Evolutionary conservation across 139 green algal species (phyloP).

Genomic region (Chlamydomonas sphaeroides): DNA sequence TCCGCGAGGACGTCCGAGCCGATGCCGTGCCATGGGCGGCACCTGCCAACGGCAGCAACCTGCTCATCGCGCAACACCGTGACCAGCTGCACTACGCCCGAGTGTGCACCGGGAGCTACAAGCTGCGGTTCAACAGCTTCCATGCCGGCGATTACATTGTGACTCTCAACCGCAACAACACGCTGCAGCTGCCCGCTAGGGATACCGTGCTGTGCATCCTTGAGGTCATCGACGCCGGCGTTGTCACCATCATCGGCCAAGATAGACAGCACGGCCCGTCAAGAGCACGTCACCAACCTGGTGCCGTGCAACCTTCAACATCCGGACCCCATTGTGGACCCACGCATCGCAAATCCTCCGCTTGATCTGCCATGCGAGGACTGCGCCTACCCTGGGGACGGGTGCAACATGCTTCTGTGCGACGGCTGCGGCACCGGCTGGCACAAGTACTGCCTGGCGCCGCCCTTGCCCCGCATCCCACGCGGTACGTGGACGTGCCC

Average conservation of each 20-base stretch:
- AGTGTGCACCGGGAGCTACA: conserved; percentile 14
- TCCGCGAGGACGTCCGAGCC: no score
- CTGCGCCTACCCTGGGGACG: conserved; percentile 19
- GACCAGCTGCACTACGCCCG: conserved; percentile 25
- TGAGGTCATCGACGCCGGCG: background rate
- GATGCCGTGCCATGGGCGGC: no score
- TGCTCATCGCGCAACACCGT: conserved; percentile 44
- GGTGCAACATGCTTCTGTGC: conserved; percentile 46
- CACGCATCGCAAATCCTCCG: background rate
- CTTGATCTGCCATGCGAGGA: background rate
- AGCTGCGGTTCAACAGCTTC: background rate
- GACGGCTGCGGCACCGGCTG: conserved; percentile 47
- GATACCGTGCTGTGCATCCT: conserved; percentile 4
- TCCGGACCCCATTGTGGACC: background rate
- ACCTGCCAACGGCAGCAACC: background rate
- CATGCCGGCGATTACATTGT: conserved; percentile 16
- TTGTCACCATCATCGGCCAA: background rate
- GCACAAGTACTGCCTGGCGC: conserved; percentile 45
- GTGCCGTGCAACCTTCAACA: background rate
- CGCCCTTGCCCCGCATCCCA: conserved; percentile 18
- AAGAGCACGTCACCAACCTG: background rate
- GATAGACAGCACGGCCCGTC: background rate
- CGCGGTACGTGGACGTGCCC: conserved; percentile 49
- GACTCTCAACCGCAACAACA: background rate
- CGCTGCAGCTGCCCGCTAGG: conserved; percentile 9